phyloP scores from a whole-genome alignment of 768 basidiomycete genomes.

The Nidula microcarpa region DNA sequence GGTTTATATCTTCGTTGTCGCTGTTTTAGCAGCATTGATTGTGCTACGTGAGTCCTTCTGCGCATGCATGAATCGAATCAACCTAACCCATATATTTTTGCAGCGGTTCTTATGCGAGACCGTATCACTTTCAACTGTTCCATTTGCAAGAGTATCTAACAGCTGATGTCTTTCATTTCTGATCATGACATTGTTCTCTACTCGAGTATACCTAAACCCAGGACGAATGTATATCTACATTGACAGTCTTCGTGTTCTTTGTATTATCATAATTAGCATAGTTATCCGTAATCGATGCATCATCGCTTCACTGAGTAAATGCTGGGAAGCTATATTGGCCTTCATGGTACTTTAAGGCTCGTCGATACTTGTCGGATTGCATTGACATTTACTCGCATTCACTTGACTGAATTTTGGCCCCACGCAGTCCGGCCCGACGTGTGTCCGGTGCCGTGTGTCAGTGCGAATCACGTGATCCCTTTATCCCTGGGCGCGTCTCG shows the following conservation, averaged over 20 bases:
- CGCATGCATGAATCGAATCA: neutral
- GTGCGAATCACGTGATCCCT: no score
- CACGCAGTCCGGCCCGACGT: neutral
- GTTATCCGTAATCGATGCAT: neutral
- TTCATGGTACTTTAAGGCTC: neutral
- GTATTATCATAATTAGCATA: slow-evolving; percentile 8
- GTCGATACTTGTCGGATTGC: neutral
- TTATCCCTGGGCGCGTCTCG: no score
- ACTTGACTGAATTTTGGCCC: neutral
- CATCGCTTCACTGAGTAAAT: neutral
- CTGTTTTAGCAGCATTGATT: slow-evolving; percentile 77
- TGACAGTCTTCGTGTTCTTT: slow-evolving; percentile 1
- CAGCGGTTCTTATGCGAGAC: slow-evolving; percentile 81
- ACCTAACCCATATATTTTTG: slow-evolving; percentile 10
- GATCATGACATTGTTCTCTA: slow-evolving; percentile 1
- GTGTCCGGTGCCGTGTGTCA: no score
- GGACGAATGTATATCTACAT: slow-evolving; percentile 1
- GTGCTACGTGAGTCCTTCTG: slow-evolving; percentile 62
- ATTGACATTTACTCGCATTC: neutral
- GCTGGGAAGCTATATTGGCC: neutral
- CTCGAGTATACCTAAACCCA: neutral
- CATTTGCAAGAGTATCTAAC: slow-evolving; percentile 83
- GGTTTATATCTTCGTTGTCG: slow-evolving; percentile 75
- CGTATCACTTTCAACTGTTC: slow-evolving; percentile 76
- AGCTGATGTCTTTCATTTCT: slow-evolving; percentile 14